Base-by-base conservation (phyloP, 495 filamentous ascomycete species). In the Podospora anserina region DNA sequence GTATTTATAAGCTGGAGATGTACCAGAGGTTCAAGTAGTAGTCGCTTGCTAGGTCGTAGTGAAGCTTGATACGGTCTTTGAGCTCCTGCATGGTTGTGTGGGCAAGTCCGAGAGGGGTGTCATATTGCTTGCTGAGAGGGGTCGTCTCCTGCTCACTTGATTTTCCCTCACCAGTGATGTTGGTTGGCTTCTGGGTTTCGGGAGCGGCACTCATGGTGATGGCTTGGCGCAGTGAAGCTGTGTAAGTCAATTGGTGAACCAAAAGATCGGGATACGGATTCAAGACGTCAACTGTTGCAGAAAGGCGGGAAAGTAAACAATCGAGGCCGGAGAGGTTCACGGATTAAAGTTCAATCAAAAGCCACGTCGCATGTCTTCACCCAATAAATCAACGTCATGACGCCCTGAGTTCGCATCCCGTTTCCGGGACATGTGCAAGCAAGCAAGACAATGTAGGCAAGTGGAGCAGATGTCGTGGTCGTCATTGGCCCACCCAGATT, bases 31-130 rank as follows among this genome's bases (percentile, higher is more conserved):
- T 82, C 61, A 84, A 80, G 69, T 85, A 85, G 72, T 85, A 85
- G 68, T 84, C 82, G 44, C 83, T 86, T n/a, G 83, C 82, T 3
- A 88, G 78, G 65, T 88, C 85, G 66, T 88, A 88, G 69, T 88
- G 85, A 66, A 79, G 78, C 76, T 82, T 85, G 69, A 88, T 88
- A 53, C 85, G 80, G 55, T 84, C 85, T 72, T 88, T 88, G 59
- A 88, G 76, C 20, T 83, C 83, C 64, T 81, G 78, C 77, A 82
- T 83, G 0, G 85, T 84, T 4, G 77, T 81, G 70, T 84, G 82
- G n/a, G 81, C 79, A 66, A 85, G 78, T 16, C 80, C 79, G 28
- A 77, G 77, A 15, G 82, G 83, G 19, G 82, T 84, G 64, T 82
- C 82, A 71, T 86, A 83, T 66, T 81, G 75, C 53, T 80, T 79